Percentiles rank a stretch among this genome's conserved stretches.
Evolutionary conservation across 148 eudicot species (phyloP).

Genomic region (Spergularia bocconei): DNA sequence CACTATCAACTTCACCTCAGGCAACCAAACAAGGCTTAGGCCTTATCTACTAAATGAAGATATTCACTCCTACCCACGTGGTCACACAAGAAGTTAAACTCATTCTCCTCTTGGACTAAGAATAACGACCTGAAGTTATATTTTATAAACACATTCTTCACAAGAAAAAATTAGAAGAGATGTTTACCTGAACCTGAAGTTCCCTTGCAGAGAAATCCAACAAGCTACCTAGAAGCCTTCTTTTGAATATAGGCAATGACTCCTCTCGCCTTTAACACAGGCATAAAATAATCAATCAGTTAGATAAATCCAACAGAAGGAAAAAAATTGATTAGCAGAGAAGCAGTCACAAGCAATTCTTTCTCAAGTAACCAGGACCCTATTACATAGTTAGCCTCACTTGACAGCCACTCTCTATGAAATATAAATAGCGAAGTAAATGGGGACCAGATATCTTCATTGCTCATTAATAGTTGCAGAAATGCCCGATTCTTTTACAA

Average conservation of each 20-base stretch:
- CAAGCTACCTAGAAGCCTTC: conserved; percentile 91
- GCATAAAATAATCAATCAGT: conserved; percentile 5
- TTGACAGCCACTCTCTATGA: no score
- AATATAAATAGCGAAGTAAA: no score
- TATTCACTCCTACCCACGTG: no score
- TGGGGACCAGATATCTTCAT: no score
- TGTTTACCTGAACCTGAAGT: conserved; percentile 85
- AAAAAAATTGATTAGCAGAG: not conserved
- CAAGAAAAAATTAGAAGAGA: conserved; percentile 6
- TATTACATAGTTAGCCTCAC: no score
- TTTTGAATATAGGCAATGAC: conserved; percentile 84
- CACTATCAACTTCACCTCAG: not conserved
- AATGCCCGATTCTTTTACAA: no score
- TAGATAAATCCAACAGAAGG: conserved; percentile 3
- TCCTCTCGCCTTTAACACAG: conserved; percentile 75
- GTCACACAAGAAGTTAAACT: not conserved
- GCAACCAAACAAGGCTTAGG: not conserved
- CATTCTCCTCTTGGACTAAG: not conserved
- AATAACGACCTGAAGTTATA: not conserved
- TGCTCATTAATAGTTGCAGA: no score
- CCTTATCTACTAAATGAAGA: not conserved
- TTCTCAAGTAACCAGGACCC: not conserved
- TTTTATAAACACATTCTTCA: not conserved
- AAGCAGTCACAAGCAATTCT: not conserved
- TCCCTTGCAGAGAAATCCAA: conserved; percentile 93